Evolutionary conservation across 768 basidiomycete genomes (phyloP).

Genomic region (Boletus edulis): DNA sequence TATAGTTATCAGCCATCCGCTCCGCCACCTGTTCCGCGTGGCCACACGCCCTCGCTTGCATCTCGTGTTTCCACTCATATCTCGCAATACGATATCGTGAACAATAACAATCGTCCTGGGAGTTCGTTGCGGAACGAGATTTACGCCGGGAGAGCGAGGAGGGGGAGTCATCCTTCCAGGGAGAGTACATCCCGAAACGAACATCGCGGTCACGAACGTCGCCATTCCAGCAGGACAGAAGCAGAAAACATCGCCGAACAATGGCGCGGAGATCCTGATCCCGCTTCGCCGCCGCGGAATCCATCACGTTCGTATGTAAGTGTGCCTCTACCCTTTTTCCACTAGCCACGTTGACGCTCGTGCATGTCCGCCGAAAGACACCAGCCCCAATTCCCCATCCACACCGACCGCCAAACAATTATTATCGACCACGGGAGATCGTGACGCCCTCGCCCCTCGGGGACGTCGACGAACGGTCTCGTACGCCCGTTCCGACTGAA

Average conservation of each 20-base stretch:
- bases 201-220: conserved; percentile 13
- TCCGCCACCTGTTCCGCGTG: conserved; percentile 8
- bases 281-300: conserved; percentile 11
- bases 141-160: conserved; percentile 17
- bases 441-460: conserved; percentile 25
- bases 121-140: conserved; percentile 27
- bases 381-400: conserved; percentile 12
- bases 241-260: conserved; percentile 28
- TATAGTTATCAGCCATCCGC: conserved; percentile 25
- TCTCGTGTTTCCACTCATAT: conserved; percentile 31
- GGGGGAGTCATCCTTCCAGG: conserved; percentile 24
- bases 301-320: conserved; percentile 22
- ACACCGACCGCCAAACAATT: conserved; percentile 11
- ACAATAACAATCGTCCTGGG: conserved; percentile 24
- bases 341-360: conserved; percentile 2
- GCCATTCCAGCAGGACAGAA: conserved; percentile 21
- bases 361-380: conserved; percentile 10
- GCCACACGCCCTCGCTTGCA: conserved; percentile 20
- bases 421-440: conserved; percentile 33
- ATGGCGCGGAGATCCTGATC: conserved; percentile 31
- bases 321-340: neutral
- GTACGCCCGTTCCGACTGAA: conserved; percentile 14
- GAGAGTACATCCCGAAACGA: conserved; percentile 17
- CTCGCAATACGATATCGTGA: conserved; percentile 32
- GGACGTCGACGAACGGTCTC: conserved; percentile 18